Percentiles rank a stretch among this genome's conserved stretches.
phyloP scores from a whole-genome alignment of 495 filamentous ascomycete species.

The Letharia lupina region DNA sequence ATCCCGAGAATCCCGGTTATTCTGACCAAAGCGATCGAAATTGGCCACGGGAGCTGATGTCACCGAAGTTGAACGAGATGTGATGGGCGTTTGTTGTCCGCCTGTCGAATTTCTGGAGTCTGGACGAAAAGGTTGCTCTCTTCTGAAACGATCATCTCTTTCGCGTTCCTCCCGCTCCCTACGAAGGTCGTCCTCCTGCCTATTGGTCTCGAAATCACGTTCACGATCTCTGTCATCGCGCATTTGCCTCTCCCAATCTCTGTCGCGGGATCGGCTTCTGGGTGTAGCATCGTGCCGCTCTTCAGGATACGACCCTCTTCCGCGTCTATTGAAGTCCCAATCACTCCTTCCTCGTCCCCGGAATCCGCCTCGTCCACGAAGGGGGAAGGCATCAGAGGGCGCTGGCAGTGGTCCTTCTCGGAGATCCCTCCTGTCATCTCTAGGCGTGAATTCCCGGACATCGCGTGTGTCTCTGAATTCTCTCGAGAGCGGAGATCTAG shows the following conservation, averaged over 20 bases:
- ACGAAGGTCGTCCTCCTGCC: slow-evolving; percentile 41
- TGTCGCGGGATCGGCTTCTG: slow-evolving; percentile 57
- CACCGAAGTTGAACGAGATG: slow-evolving; percentile 21
- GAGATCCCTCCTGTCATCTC: slow-evolving; percentile 47
- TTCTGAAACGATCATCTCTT: slow-evolving; percentile 43
- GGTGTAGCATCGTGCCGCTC: slow-evolving; percentile 51
- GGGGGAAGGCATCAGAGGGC: slow-evolving; percentile 51
- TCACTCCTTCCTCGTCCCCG: slow-evolving; percentile 59
- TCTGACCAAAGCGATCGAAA: slow-evolving; percentile 20
- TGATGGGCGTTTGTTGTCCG: slow-evolving; percentile 12
- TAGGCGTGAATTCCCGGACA: slow-evolving; percentile 31
- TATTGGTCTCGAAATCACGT: slow-evolving; percentile 32
- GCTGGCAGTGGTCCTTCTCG: slow-evolving; percentile 57
- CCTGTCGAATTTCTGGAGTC: slow-evolving; percentile 35
- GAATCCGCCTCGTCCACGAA: slow-evolving; percentile 48
- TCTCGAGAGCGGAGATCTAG: slow-evolving; percentile 41
- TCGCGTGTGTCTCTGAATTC: slow-evolving; percentile 45
- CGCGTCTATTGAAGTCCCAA: slow-evolving; percentile 49
- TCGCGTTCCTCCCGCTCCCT: slow-evolving; percentile 50
- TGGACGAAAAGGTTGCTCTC: slow-evolving; percentile 39
- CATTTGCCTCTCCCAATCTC: slow-evolving; percentile 34
- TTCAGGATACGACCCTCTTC: slow-evolving; percentile 53
- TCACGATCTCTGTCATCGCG: slow-evolving; percentile 42
- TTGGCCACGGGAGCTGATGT: slow-evolving; percentile 13
- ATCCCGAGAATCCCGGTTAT: slow-evolving; percentile 8